phyloP scores from a whole-genome alignment of 768 basidiomycete genomes.

The Leccinum imitatum region DNA sequence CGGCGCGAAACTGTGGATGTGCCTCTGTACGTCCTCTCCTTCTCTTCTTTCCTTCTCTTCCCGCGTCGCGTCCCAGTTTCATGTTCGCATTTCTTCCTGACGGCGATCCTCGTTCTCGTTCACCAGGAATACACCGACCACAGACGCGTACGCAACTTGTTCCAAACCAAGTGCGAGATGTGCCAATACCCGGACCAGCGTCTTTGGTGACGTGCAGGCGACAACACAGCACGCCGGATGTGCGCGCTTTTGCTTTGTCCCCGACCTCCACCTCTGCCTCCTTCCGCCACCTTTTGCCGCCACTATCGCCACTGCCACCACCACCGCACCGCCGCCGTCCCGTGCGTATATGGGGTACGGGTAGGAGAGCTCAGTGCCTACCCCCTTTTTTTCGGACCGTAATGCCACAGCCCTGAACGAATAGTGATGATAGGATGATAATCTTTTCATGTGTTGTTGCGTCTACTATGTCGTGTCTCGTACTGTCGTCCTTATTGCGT shows the following conservation, averaged over 20 bases:
- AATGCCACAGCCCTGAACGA: not conserved
- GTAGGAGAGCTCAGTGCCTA: not conserved
- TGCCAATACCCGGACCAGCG: slow-evolving; percentile 44
- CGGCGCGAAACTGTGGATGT: slow-evolving; percentile 58
- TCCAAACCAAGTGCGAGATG: slow-evolving; percentile 60
- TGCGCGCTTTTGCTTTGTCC: slow-evolving; percentile 1
- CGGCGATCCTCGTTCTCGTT: not conserved
- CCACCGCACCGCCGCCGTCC: not conserved
- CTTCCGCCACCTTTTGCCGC: slow-evolving; percentile 5
- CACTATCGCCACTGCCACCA: slow-evolving; percentile 1
- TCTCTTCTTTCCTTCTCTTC: not conserved
- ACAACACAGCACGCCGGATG: not conserved
- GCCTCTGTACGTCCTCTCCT: slow-evolving; percentile 33
- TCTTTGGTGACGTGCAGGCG: slow-evolving; percentile 16
- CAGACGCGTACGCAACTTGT: slow-evolving; percentile 60
- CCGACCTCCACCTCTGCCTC: not conserved
- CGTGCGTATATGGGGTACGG: not conserved
- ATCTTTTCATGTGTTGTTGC: not conserved
- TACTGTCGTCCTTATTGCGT: not conserved
- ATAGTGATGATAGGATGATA: not conserved
- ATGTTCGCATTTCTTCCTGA: slow-evolving; percentile 1
- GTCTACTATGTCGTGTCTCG: not conserved
- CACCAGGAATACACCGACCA: slow-evolving; percentile 43
- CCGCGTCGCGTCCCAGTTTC: not conserved
- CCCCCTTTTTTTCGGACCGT: not conserved